Evolutionary conservation across 106 monocot genomes (phyloP).

Genomic region (Chionographis japonica): DNA sequence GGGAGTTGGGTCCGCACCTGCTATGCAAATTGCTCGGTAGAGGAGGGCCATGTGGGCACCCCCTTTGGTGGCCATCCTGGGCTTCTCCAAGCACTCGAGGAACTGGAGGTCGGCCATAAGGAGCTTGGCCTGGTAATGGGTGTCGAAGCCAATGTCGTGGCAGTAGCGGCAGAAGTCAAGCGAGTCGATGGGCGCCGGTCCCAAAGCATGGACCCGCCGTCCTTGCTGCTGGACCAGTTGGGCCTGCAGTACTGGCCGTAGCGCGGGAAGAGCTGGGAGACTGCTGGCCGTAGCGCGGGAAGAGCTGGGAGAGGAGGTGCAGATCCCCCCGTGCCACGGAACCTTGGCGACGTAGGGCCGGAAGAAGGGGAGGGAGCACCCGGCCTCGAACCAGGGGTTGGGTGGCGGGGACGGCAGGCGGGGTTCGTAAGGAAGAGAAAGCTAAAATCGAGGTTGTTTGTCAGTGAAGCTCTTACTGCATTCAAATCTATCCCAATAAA

Average conservation of each 20-base stretch:
- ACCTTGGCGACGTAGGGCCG: conserved; percentile 90
- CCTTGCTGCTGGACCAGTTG: conserved; percentile 99
- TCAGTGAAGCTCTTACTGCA: too few species aligned
- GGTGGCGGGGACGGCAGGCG: not conserved
- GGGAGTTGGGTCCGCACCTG: conserved; percentile 29
- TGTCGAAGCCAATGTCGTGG: conserved; percentile 95
- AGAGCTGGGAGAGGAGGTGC: conserved; percentile 98
- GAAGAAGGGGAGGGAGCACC: conserved; percentile 63
- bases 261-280: conserved; percentile 85
- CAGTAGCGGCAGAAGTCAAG: conserved; percentile 98
- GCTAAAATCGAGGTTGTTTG: too few species aligned
- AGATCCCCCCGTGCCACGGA: too few species aligned
- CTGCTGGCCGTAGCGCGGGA: conserved; percentile 68
- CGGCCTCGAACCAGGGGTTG: conserved; percentile 3
- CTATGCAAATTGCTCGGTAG: conserved; percentile 90
- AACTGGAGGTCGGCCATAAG: conserved; percentile 87
- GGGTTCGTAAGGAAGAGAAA: too few species aligned
- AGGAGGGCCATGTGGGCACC: conserved; percentile 44
- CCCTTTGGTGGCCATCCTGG: conserved; percentile 64
- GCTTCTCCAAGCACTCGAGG: conserved; percentile 79
- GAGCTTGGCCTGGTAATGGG: conserved; percentile 75
- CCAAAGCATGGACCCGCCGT: conserved; percentile 80
- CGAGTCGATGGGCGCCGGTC: conserved; percentile 86
- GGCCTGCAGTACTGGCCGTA: conserved; percentile 99
- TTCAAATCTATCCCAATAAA: too few species aligned